Evolutionary conservation across 2,329 filamentous ascomycete genomes (phyloP), one percentile per base, ranked within the genome.

Genomic region (Epichloe coenophiala): DNA sequence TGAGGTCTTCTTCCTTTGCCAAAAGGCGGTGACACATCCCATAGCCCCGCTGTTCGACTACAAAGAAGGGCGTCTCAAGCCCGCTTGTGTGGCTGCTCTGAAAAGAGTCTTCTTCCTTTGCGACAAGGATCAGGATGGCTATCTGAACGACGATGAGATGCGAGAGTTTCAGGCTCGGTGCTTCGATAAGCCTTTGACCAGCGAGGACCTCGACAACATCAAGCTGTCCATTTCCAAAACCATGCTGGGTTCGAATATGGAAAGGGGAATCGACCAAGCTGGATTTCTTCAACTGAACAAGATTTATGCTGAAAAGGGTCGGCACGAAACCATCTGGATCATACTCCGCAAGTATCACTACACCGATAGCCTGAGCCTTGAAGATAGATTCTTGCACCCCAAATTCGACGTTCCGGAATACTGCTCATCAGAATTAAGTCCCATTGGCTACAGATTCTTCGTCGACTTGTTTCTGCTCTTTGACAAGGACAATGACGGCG

Each of bases 251-350:
- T 78, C 81, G 0, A 76, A 80, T 23, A 74, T 79, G 2, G 75
- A 81, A 33, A 78, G 74, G 41, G 93, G 91, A 1, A 86, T 98
- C 56, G 85, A 90, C 55, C 78, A 87, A 57, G 77, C 76, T 38
- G 90, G 88, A 0, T 98, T 98, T 61, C 69, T 98, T 46, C 80
- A 91, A 57, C 72, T 98, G 39, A 97, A 97, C 70, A 95, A 90
- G 68, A 80, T 97, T 52, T 98, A 96, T 64, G 93, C 90, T 0
- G 91, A 97, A 64, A 97, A 97, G 65, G 93, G 93, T 12, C 85
- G 93, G 12, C 93, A 98, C 63, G 93, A 98, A 68, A 98, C 93
- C 0, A 93, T 97, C 42, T 98, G 93, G 93, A 89, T 95, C 54
- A 96, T 98, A 53, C 70, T 98, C 54, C 81, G 93, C 51, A 90